These are phyloP conservation scores for Candida namnaoensis DNA, from an alignment of 805 yeast genomes.

Conservation along the genomic window DNA sequence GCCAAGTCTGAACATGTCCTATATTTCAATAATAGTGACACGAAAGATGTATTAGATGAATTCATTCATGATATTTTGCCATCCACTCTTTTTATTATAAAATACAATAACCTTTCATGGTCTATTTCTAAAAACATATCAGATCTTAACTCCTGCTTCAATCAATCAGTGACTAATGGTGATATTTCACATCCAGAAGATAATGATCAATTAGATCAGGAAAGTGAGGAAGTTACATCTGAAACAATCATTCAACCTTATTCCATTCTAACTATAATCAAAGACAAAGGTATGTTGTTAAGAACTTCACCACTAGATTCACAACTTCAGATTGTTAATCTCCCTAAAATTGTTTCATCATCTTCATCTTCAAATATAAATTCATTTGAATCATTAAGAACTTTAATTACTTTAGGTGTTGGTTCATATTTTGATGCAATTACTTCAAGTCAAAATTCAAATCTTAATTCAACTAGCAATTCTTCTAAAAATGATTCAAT, in stretches of 20 bases:
- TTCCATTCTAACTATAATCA: slow-evolving; percentile 31
- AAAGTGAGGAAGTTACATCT: no score
- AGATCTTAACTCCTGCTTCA: no score
- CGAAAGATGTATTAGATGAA: slow-evolving; percentile 7
- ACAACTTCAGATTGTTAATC: slow-evolving; percentile 25
- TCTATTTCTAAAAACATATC: neutral
- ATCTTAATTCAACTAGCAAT: slow-evolving; percentile 1
- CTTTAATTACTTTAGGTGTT: slow-evolving; percentile 54
- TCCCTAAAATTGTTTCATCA: slow-evolving; percentile 21
- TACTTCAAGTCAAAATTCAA: slow-evolving; percentile 10
- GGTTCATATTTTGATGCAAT: slow-evolving; percentile 61
- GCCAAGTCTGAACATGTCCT: slow-evolving; percentile 18
- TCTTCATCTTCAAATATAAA: neutral
- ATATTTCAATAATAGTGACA: slow-evolving; percentile 15
- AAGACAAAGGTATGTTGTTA: slow-evolving; percentile 27
- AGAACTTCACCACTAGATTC: slow-evolving; percentile 14
- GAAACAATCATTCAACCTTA: slow-evolving; percentile 2
- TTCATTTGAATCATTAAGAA: slow-evolving; percentile 43
- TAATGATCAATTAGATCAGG: no score
- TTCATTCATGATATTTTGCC: slow-evolving; percentile 14
- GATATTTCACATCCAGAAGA: no score
- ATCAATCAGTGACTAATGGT: no score
- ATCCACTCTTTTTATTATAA: slow-evolving; percentile 16
- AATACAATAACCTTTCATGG: slow-evolving; percentile 5
- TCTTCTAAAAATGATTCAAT: slow-evolving; percentile 23